Percentiles rank a stretch among this genome's conserved stretches.
Conservation (phyloP, 2,329 filamentous ascomycete species). For the Acarospora socialis region DNA sequence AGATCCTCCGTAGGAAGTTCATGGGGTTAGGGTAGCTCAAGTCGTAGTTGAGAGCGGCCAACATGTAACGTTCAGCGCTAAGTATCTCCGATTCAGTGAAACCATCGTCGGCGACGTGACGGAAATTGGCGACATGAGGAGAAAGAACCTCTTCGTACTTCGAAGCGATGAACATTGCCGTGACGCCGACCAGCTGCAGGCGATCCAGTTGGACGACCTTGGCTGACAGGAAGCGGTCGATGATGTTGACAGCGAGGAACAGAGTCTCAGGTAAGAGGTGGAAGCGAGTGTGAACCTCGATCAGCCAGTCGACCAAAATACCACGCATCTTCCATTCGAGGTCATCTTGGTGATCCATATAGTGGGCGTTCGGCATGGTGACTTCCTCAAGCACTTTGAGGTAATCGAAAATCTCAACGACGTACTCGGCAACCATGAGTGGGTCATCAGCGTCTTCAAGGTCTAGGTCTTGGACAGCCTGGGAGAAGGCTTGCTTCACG, state of each 20-base stretch:
- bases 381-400: conserved; percentile 69
- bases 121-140: conserved; percentile 93
- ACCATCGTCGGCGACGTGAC: conserved; percentile 89
- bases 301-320: conserved; percentile 94
- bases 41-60: conserved; percentile 85
- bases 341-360: conserved; percentile 90
- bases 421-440: conserved; percentile 95
- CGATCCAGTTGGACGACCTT: conserved; percentile 95
- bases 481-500: conserved; percentile 26
- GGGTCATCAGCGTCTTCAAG: conserved; percentile 83
- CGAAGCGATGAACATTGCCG: conserved; percentile 97
- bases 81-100: conserved; percentile 93
- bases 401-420: conserved; percentile 94
- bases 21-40: conserved; percentile 98
- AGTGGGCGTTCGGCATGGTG: conserved; percentile 76
- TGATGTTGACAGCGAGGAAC: conserved; percentile 94
- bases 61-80: conserved; percentile 89
- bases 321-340: conserved; percentile 98
- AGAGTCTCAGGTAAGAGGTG: conserved; percentile 89
- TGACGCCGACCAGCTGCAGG: conserved; percentile 90
- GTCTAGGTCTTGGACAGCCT: conserved; percentile 49
- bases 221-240: conserved; percentile 89
- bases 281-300: conserved; percentile 96
- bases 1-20: conserved; percentile 98
- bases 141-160: conserved; percentile 98